These are phyloP conservation scores for Colletotrichum karsti DNA, from an alignment of 2,329 filamentous ascomycete species.

Conservation along the genomic window DNA sequence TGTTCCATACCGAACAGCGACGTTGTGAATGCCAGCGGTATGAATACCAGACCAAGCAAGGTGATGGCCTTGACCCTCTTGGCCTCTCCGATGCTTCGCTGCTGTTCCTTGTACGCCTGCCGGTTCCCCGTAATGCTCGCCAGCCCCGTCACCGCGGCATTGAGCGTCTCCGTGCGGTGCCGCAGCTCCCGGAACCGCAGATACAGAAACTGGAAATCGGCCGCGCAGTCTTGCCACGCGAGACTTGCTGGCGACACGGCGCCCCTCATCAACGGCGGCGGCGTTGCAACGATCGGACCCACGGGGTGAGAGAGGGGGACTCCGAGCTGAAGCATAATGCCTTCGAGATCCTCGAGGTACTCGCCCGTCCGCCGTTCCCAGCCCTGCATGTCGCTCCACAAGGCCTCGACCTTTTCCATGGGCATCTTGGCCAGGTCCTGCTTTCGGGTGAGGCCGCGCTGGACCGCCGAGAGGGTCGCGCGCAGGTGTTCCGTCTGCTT, in stretches of 20 bases:
- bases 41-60: constrained; percentile 34
- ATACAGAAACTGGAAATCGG: constrained; percentile 34
- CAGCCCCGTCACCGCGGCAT: constrained; percentile 33
- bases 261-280: background rate
- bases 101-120: constrained; percentile 33
- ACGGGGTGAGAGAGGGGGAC: constrained; percentile 30
- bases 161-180: constrained; percentile 33
- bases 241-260: background rate
- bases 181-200: constrained; percentile 33
- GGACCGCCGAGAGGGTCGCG: constrained; percentile 31
- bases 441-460: constrained; percentile 35
- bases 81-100: constrained; percentile 34
- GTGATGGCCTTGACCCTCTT: constrained; percentile 35
- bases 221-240: constrained; percentile 29
- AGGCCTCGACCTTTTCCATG: constrained; percentile 32
- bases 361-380: constrained; percentile 36
- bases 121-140: constrained; percentile 35
- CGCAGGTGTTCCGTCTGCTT: constrained; percentile 34
- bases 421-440: constrained; percentile 33
- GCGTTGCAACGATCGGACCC: background rate
- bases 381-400: constrained; percentile 36
- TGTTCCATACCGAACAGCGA: constrained; percentile 34
- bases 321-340: constrained; percentile 35
- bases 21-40: constrained; percentile 33
- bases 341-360: constrained; percentile 35